Conservation (phyloP, 2,329 filamentous ascomycete genomes). For the Anthostomella pinea region DNA sequence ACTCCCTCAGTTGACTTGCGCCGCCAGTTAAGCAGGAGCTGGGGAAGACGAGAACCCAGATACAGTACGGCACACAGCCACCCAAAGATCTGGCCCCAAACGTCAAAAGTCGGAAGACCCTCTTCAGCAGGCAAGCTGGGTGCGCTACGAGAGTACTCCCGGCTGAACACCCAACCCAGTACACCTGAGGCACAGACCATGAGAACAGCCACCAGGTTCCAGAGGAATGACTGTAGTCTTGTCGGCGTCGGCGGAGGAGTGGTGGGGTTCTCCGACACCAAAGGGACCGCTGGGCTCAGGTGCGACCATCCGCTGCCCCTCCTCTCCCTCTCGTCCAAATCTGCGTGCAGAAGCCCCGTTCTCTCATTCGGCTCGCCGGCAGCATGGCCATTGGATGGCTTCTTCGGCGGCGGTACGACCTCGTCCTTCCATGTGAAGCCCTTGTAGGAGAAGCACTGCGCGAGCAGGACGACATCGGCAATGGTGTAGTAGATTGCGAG, state of each 20-base stretch:
- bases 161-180: slow-evolving; percentile 78
- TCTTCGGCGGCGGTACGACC: slow-evolving; percentile 40
- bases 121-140: slow-evolving; percentile 38
- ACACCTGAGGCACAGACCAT: slow-evolving; percentile 83
- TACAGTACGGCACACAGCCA: slow-evolving; percentile 90
- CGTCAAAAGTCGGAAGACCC: slow-evolving; percentile 62
- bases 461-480: slow-evolving; percentile 82
- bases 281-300: slow-evolving; percentile 78
- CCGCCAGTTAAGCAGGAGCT: slow-evolving; percentile 87
- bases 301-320: slow-evolving; percentile 57
- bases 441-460: slow-evolving; percentile 93
- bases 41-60: slow-evolving; percentile 83
- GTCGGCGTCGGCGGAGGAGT: slow-evolving; percentile 48
- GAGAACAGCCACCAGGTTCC: slow-evolving; percentile 73
- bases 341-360: slow-evolving; percentile 47
- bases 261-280: slow-evolving; percentile 52
- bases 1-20: slow-evolving; percentile 93
- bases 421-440: slow-evolving; percentile 70
- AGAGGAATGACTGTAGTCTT: slow-evolving; percentile 56
- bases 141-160: slow-evolving; percentile 40
- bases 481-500: slow-evolving; percentile 93
- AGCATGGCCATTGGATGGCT: slow-evolving; percentile 35
- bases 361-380: slow-evolving; percentile 47
- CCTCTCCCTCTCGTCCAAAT: slow-evolving; percentile 43
- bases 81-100: slow-evolving; percentile 85